Conservation (phyloP, 305 asterid genomes). For the Rubia peregrina region DNA sequence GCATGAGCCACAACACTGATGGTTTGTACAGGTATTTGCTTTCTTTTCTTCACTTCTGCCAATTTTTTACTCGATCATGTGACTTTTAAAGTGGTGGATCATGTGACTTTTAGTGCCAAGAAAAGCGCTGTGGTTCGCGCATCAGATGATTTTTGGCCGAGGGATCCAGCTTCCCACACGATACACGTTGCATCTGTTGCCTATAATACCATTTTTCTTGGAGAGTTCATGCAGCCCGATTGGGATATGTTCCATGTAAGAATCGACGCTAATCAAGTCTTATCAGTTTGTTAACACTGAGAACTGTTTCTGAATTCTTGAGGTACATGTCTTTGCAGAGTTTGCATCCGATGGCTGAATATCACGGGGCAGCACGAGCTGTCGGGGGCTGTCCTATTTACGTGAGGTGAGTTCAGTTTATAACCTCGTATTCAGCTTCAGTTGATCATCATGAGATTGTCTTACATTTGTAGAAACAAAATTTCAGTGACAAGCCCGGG, state of each 20-base stretch:
- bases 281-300: not conserved
- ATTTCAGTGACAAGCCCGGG: constrained; percentile 83
- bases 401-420: constrained; percentile 44
- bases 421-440: not conserved
- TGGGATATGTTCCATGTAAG: constrained; percentile 99
- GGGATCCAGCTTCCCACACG: constrained; percentile 90
- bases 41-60: not conserved
- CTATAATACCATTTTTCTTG: constrained; percentile 72
- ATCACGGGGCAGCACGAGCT: constrained; percentile 89
- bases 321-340: constrained; percentile 38
- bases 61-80: too few relatives aligned
- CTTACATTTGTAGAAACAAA: not conserved
- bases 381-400: constrained; percentile 92
- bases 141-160: constrained; percentile 87
- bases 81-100: too few relatives aligned
- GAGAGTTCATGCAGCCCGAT: constrained; percentile 98
- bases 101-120: constrained; percentile 33
- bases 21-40: constrained; percentile 62
- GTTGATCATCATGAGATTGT: not conserved
- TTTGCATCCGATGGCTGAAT: constrained; percentile 91
- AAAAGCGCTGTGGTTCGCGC: constrained; percentile 73
- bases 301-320: not conserved
- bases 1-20: constrained; percentile 94
- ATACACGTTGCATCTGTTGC: constrained; percentile 98
- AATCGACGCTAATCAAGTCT: not conserved